Evolutionary conservation across 495 filamentous ascomycete genomes (phyloP), one percentile per base, ranked within the genome.

Genomic region (Aspergillus olivimuriae): DNA sequence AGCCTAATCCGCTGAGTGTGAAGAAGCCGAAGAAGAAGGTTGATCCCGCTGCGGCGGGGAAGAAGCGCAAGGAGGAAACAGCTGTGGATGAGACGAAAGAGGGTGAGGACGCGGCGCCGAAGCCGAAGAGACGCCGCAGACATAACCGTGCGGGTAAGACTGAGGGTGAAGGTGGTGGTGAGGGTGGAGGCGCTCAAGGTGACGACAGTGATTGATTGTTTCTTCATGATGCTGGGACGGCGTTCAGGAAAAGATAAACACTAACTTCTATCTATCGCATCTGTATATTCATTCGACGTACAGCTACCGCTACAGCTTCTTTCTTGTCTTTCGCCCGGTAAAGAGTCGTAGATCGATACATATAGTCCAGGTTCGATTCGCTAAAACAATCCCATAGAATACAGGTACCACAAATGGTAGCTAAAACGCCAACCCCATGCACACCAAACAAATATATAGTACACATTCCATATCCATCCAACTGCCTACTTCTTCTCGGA

Each of bases 1-100:
- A 73, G 6, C 89, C 91, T 7, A 98, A 98, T 70, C 92, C 92
- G 8, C 69, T 97, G 49, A 82, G 88, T 46, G 68, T 94, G 51
- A 94, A 87, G 74, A 98, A 95, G 68, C 61, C 81, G 41, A 88
- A 85, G 70, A 83, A 73, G 56, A 57, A 46, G 47, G 40, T 14
- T 6, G 46, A 48, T 41, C 17, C 19, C 23, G 14, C 32, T 28
- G 37, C 21, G 15, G 22, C 52, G 47, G 50, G 34, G 46, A 43
- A 23, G 48, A 43, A 31, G 10, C 39, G 16, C 21, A 36, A n/a
- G 18, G 19, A 39, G 14, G 53, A 57, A 32, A 48, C 40, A 14
- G 58, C 50, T 28, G 55, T 46, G n/a, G 57, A 43, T 28, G 53
- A 56, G 17, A 43, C 30, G 17, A 44, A 28, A 15, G 46, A 39